Evolutionary conservation across 352 stramenopile genomes (phyloP), one percentile per base, ranked within the genome.

Genomic region (Pythium chondricola): DNA sequence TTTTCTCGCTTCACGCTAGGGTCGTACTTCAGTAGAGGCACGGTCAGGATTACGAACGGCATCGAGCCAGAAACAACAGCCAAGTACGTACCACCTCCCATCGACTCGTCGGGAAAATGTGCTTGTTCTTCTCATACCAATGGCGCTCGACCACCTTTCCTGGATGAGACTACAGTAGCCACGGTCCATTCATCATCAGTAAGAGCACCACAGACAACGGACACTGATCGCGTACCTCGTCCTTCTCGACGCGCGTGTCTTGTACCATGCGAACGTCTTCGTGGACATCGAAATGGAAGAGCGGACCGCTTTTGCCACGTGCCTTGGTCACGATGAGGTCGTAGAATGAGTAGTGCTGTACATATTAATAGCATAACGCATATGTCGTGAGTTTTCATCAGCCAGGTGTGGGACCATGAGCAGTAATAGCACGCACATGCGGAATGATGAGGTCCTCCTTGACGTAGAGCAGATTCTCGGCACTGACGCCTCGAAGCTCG

Each of bases 111-210:
- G 97, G 97, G 54, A 99, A 99, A 63, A 99, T 98, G 58, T 99
- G 97, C 52, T 98, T 98, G 75, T 98, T 99, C 56, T 95, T 90
- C 67, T 99, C 96, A 65, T 98, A 99, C 96, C 96, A 99, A 44
- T 93, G 68, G 25, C 95, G 86, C 63, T 98, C 91, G 0, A 98
- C 93, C 13, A 99, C 90, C 73, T 99, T 99, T 1, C 96, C 96
- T 13, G 96, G 95, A 58, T 99, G 96, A 22, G 85, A 97, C 70
- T 91, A 44, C 13, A 45, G 36, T n/a, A n/a, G n/a, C n/a, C n/a
- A n/a, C n/a, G n/a, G n/a, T n/a, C n/a, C n/a, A n/a, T n/a, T n/a
- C n/a, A n/a, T n/a, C n/a, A n/a, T n/a, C n/a, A n/a, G n/a, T n/a
- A n/a, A n/a, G n/a, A n/a, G n/a, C n/a, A n/a, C n/a, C n/a, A n/a